A percentile compares a stretch with the other conserved stretches of the same genome.
Conservation (phyloP, 192 early-diverging fungal species). For the Phycomyces blakesleeanus region DNA sequence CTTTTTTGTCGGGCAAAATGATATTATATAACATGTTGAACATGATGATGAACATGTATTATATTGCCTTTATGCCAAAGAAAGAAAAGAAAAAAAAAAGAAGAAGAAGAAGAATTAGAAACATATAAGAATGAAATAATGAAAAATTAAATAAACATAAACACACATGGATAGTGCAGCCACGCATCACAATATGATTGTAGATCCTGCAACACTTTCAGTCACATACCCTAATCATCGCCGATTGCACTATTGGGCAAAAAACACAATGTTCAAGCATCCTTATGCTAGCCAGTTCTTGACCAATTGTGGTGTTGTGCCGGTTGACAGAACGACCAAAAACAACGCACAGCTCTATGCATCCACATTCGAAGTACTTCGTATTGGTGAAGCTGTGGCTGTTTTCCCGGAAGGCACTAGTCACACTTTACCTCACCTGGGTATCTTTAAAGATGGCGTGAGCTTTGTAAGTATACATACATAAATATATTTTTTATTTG, state of each 20-base stretch:
- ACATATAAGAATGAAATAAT: too few species aligned
- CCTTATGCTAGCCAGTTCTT: conserved; percentile 28
- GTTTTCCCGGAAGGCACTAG: conserved; percentile 51
- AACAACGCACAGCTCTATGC: conserved; percentile 44
- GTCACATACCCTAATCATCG: conserved; percentile 39
- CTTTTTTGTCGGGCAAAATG: too few species aligned
- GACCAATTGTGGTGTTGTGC: conserved; percentile 38
- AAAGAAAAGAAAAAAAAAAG: too few species aligned
- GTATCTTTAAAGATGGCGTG: conserved; percentile 44
- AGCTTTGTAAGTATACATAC: conserved; percentile 36
- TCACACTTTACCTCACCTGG: conserved; percentile 38
- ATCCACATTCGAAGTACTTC: conserved; percentile 40
- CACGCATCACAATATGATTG: conserved; percentile 52
- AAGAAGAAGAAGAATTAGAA: too few species aligned
- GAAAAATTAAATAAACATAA: too few species aligned
- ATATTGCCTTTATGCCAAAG: too few species aligned
- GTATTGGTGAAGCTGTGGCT: conserved; percentile 41
- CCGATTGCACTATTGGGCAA: conserved; percentile 50
- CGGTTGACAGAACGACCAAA: conserved; percentile 47
- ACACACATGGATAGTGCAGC: conserved; percentile 24
- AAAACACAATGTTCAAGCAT: conserved; percentile 43
- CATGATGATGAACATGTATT: too few species aligned
- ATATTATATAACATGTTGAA: too few species aligned
- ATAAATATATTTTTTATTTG: neutral
- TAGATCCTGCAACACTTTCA: conserved; percentile 42